phyloP scores from a whole-genome alignment of 495 filamentous ascomycete genomes.

The Penicillium antarcticum region DNA sequence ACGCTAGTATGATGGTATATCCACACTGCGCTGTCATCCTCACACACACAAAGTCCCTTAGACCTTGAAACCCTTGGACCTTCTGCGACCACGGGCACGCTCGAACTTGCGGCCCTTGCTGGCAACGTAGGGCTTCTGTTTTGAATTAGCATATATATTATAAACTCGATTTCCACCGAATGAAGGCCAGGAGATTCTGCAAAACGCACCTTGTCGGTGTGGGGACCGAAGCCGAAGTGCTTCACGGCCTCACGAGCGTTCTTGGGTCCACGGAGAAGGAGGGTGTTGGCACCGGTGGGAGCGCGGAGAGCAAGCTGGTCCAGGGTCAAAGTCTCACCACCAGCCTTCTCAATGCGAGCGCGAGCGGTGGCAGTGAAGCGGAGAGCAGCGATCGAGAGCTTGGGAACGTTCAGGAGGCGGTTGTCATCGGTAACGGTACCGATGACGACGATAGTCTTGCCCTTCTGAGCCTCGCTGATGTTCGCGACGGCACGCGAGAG shows the following conservation, averaged over 20 bases:
- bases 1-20: slow-evolving; percentile 10
- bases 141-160: slow-evolving; percentile 18
- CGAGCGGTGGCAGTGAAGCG: slow-evolving; percentile 94
- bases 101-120: slow-evolving; percentile 99
- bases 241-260: slow-evolving; percentile 95
- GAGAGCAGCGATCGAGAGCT: slow-evolving; percentile 86
- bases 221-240: slow-evolving; percentile 97
- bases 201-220: slow-evolving; percentile 84
- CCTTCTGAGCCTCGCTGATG: slow-evolving; percentile 63
- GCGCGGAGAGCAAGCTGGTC: slow-evolving; percentile 93
- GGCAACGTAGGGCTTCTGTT: slow-evolving; percentile 87
- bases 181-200: too few species aligned
- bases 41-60: slow-evolving; percentile 42
- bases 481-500: slow-evolving; percentile 80
- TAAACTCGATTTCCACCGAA: not conserved
- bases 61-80: slow-evolving; percentile 98
- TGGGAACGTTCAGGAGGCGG: slow-evolving; percentile 83
- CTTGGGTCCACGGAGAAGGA: slow-evolving; percentile 94
- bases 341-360: slow-evolving; percentile 85
- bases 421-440: slow-evolving; percentile 96
- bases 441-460: slow-evolving; percentile 88
- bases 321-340: slow-evolving; percentile 89
- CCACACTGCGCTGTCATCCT: slow-evolving; percentile 14
- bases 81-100: slow-evolving; percentile 92
- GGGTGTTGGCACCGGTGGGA: slow-evolving; percentile 90